Base-by-base conservation (phyloP, 331 rosid genomes). In the Telfairia occidentalis region DNA sequence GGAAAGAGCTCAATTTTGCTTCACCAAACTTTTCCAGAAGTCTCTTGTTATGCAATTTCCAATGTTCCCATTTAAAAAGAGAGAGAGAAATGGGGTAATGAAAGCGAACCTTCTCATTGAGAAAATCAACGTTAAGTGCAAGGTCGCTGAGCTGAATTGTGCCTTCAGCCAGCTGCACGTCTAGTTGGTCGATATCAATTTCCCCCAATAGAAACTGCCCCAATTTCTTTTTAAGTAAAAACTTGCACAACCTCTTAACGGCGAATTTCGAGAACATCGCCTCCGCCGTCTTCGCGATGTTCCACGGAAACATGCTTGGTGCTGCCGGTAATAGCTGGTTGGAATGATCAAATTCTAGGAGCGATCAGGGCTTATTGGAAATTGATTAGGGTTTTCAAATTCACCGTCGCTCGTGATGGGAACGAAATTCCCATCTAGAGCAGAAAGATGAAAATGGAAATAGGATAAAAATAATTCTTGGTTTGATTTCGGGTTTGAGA, bases 191-290 rank as follows among this genome's bases (percentile, higher is more conserved):
- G 26, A 90, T 85, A 83, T 94, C 97, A 61, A 94, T 87, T 7
- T 94, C 98, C 23, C 96, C 98, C 75, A 88, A 81, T 26, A 94
- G 82, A 78, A 91, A 86, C 79, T 87, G 96, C 7, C 98, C 96
- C 76, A 94, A 76, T 82, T 94, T 94, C 92, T 94, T 94, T 88
- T 94, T 94, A 59, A 94, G 78, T 71, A 94, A 78, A 85, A 94
- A 94, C 79, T 91, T 87, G 81, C 89, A 94, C 28, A 94, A 81
- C 85, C 92, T 87, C 86, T 83, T 94, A 23, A 89, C 77, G 48
- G 98, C 97, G 92, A 92, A 91, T 60, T 92, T 87, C 49, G 97
- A 87, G 89, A 94, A 91, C 90, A 89, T 73, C 64, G 87, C 96
- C 89, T 94, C 98, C 64, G 97, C 97, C 78, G 98, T 91, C 83